These are phyloP conservation scores for Naganishia cerealis DNA, from an alignment of 1,284 basidiomycete genomes.

Conservation along the genomic window DNA sequence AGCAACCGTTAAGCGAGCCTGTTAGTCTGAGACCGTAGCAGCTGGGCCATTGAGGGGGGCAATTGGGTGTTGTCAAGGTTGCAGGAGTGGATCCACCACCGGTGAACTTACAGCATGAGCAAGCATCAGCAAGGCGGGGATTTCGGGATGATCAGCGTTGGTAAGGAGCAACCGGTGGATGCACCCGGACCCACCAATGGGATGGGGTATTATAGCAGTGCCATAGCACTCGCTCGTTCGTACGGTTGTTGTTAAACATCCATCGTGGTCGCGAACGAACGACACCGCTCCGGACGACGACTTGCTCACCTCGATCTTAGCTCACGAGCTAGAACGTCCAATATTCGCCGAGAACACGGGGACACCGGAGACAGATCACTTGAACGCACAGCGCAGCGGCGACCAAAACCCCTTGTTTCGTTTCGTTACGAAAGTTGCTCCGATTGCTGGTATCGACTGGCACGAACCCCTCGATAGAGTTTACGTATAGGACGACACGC, in stretches of 20 bases:
- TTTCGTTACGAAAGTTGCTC: neutral
- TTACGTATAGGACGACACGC: no score
- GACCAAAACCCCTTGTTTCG: neutral
- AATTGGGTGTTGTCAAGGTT: no score
- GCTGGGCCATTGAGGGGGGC: neutral
- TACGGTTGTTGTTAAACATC: no score
- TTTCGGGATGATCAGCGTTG: neutral
- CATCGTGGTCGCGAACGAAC: no score
- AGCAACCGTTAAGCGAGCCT: neutral
- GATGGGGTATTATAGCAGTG: no score
- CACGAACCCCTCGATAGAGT: neutral
- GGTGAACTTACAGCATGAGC: no score
- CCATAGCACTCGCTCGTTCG: no score
- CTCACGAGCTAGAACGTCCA: neutral
- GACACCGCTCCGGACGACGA: neutral
- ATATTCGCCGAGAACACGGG: neutral
- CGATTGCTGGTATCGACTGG: neutral
- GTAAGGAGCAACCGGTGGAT: no score
- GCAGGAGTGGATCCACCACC: neutral
- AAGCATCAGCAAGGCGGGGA: no score
- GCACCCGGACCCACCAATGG: no score
- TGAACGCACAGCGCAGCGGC: neutral
- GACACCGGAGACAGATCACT: neutral
- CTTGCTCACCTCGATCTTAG: slow-evolving; percentile 2
- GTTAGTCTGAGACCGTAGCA: neutral